Base-by-base conservation (phyloP, 2,329 filamentous ascomycete genomes). In the Colletotrichum agaves region DNA sequence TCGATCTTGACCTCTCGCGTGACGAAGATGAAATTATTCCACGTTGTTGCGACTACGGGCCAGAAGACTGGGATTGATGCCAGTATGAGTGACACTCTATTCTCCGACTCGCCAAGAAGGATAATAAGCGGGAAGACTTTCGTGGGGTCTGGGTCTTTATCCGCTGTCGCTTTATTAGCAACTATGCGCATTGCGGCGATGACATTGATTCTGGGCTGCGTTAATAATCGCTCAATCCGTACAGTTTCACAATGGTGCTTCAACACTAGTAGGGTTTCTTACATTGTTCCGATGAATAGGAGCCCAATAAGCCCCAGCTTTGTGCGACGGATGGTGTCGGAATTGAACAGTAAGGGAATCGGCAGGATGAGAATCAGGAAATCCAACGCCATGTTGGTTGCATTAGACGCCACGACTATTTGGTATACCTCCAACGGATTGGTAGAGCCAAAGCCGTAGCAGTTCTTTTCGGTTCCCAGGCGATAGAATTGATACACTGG, bases 31-130 rank as follows among this genome's bases (percentile, higher is more conserved):
- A 56, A 7, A 12, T 49, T 57, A 6, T 61, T 17, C 55, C 55
- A 61, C 2, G 50, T 49, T 13, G 33, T 50, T 1, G 63, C 3
- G 1, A 57, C 59, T 2, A 67, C 35, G 3, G 63, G 63, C 63
- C 63, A 67, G 17, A 67, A 67, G 0, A 63, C 58, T 3, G 63
- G 63, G 6, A 67, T 62, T 7, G 63, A 67, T 3, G 63, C 63
- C 27, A 65, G 13, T 3, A 39, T 33, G 2, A 62, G 19, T 1
- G 63, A 61, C 1, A 61, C 31, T 11, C 63, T 43, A 10, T 65
- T 67, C 15, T 67, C 59, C 1, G 59, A 57, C 21, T 67, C 63
- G 13, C 57, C 58, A 1, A 62, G 3, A 3, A 62, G 21, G 3
- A 67, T 63, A 12, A 67, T 67, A 13, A 27, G 19, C 5, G 63